phyloP scores from a whole-genome alignment of 441 rosid species.

The Aleurites moluccanus region DNA sequence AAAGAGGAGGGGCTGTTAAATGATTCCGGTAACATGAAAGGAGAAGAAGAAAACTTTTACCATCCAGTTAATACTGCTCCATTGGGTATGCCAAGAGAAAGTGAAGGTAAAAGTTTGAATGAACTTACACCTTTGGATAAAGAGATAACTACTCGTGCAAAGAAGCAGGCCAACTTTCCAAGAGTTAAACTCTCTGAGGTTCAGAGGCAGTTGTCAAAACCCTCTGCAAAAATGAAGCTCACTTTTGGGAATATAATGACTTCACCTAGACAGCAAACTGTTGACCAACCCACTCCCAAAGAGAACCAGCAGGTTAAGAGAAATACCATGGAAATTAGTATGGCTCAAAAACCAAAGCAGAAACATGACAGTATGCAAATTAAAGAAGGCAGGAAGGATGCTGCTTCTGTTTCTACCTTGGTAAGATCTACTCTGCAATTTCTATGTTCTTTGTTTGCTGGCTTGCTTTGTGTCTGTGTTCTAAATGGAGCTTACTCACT shows the following conservation, averaged over 20 bases:
- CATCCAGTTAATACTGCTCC: slow-evolving; percentile 19
- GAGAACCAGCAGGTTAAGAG: slow-evolving; percentile 41
- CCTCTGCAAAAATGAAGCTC: slow-evolving; percentile 33
- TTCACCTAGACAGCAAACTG: slow-evolving; percentile 38
- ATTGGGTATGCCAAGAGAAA: slow-evolving; percentile 30
- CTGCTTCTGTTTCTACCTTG: slow-evolving; percentile 20
- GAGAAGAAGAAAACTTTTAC: slow-evolving; percentile 13
- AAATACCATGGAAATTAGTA: slow-evolving; percentile 28
- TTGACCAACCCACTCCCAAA: slow-evolving; percentile 35
- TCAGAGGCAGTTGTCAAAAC: slow-evolving; percentile 33
- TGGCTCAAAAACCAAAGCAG: slow-evolving; percentile 38
- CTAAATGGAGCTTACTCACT: slow-evolving; percentile 4
- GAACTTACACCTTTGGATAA: slow-evolving; percentile 27
- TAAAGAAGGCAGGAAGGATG: slow-evolving; percentile 41
- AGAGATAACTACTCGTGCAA: slow-evolving; percentile 24
- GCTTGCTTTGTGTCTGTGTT: background rate
- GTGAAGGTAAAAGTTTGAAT: slow-evolving; percentile 30
- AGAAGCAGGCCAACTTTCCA: slow-evolving; percentile 22
- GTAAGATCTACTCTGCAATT: slow-evolving; percentile 32
- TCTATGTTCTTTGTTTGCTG: background rate
- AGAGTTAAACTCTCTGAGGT: slow-evolving; percentile 25
- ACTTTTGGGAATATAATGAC: slow-evolving; percentile 28
- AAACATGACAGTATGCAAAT: slow-evolving; percentile 30
- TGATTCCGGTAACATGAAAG: slow-evolving; percentile 31
- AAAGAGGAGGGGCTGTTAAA: slow-evolving; percentile 21